Conservation (phyloP, 2,329 filamentous ascomycete genomes). For the Westerdykella aurantiaca region DNA sequence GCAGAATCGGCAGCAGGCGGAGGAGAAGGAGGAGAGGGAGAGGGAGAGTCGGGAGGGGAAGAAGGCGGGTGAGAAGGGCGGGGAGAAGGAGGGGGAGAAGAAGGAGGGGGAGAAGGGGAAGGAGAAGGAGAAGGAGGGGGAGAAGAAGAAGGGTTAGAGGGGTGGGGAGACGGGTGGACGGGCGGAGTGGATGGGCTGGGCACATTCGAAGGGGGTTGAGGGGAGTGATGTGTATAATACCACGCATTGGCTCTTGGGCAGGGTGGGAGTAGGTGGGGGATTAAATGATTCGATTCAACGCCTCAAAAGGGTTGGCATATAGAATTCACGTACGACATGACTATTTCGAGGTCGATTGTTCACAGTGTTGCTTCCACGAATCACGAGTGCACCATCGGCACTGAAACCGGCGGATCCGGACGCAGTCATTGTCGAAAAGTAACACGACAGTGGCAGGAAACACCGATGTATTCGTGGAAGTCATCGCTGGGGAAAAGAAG, state of each 20-base stretch:
- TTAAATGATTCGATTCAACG: no score
- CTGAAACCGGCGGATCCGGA: no score
- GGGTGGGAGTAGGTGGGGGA: no score
- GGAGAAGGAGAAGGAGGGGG: constrained; percentile 49
- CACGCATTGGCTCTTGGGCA: constrained; percentile 7
- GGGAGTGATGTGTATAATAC: constrained; percentile 23
- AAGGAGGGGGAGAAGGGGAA: constrained; percentile 54
- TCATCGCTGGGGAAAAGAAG: no score
- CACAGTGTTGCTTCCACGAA: no score
- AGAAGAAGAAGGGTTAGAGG: constrained; percentile 52
- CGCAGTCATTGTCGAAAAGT: no score
- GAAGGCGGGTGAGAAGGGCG: constrained; percentile 47
- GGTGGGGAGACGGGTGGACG: constrained; percentile 13
- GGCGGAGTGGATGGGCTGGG: not conserved
- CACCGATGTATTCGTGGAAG: no score
- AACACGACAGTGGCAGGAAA: no score
- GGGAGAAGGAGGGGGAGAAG: constrained; percentile 44
- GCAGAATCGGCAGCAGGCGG: constrained; percentile 93
- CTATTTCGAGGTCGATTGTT: no score
- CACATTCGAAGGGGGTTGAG: constrained; percentile 45
- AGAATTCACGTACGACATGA: no score
- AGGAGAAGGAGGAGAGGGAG: constrained; percentile 77
- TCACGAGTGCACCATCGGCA: no score
- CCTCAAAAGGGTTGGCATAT: no score
- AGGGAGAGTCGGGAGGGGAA: constrained; percentile 61